Base-by-base conservation (phyloP, 164 flowering plant species). In the Nelumbo lutea region DNA sequence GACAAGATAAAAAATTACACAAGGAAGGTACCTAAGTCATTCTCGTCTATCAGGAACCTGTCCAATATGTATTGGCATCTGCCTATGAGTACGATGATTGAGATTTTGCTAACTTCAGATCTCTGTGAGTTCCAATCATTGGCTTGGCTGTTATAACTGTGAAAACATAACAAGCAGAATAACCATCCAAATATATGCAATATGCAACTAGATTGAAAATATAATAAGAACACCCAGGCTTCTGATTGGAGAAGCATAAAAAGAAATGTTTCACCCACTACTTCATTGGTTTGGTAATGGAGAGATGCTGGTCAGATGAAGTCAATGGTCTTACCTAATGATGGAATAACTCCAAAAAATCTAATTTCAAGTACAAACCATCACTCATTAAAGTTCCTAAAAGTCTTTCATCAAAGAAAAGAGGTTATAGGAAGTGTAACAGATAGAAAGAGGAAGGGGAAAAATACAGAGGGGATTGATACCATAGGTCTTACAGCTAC, bases 31-130 rank as follows among this genome's bases (percentile, higher is more conserved):
- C 99, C 99, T 69, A 87, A 57, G 50, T 85, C 83, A 72, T 81
- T 87, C 76, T 90, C 95, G 71, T 96, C 94, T 10, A 79, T 70
- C 69, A 93, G 73, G 74, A 84, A 93, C 77, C 80, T 88, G 69
- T 78, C 77, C 39, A 96, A 76, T 61, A 93, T 93, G 82, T 75
- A 85, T 70, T 88, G 88, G 64, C 97, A 93, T 86, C 99, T 87
- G 42, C 78, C 67, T 73, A 88, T 68, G 10, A 96, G 89, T 59
- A 87, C 76, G 73, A 69, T 69, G 71, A 87, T 75, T 50, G 96
- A 76, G 59, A 89, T 80, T 79, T 81, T 87, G 86, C 96, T 84
- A 59, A 91, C 97, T 75, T 87, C 89, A 64, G 82, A 79, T 85
- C 89, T 86, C 62, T 81, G 71, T 5, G 73, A 62, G 72, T 79